Base-by-base conservation (phyloP, 148 eudicot genomes). In the Camellia lanceoleosa region DNA sequence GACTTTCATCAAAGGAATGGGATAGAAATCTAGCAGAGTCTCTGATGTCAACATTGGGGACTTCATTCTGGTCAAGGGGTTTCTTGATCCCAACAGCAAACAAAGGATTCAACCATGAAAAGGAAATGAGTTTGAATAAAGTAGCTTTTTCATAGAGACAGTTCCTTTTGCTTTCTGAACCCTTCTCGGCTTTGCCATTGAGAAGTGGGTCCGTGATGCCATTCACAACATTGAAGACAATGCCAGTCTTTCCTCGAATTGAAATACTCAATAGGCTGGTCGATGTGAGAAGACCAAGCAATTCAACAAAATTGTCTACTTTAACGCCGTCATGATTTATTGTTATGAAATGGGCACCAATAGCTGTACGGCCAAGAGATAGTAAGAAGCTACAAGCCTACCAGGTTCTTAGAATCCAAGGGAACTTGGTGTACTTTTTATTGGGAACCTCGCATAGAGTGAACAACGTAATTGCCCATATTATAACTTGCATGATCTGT, bases 21-120 rank as follows among this genome's bases (percentile, higher is more conserved):
- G 94, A 90, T 55, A 92, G 90, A 55, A 85, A 84, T 10, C 59
- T 77, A 9, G 96, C 94, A 5, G 97, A 93, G 52, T 95, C 98
- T 19, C 81, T 80, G 72, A 78, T 56, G 74, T 90, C 93, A 46
- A 95, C 90, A 71, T 95, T 93, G 0, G 98, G 98, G 73, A 95
- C 88, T 58, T 95, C 96, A 73, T 93, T 90, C 68, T 85, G 91
- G 74, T 93, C 94, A 1, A 95, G 92, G 9, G 98, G 92, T 76
- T 90, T 87, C 81, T 83, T 88, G 8, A 82, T 84, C 44, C 98
- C 98, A 19, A 82, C 60, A 42, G 90, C 94, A 80, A 95, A 95
- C 80, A 95, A 80, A 6, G 97, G 92, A 73, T 91, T 95, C 18
- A 95, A 89, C 98, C 98, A 95, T 8, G 98, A 91, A 72, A 91